These are phyloP conservation scores for Phyllosticta capitalensis DNA, from an alignment of 2,329 filamentous ascomycete species.

Conservation along the genomic window DNA sequence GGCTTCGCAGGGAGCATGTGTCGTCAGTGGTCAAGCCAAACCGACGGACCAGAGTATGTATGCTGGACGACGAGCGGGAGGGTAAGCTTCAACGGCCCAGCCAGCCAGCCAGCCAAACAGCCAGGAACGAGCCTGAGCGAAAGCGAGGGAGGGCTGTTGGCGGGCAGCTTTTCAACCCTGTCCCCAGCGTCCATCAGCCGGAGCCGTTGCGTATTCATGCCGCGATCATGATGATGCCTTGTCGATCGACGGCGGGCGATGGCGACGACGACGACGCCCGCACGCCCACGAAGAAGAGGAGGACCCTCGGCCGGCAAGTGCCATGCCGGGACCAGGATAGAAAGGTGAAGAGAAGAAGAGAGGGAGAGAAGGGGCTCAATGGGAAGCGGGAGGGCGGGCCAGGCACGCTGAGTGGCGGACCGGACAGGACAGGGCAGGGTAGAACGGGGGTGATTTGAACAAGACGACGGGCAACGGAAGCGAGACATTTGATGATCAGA, in stretches of 20 bases:
- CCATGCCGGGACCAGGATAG: not conserved
- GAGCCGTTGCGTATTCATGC: no score
- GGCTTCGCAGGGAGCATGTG: no score
- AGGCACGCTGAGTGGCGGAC: not conserved
- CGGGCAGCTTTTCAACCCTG: not conserved
- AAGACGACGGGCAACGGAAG: not conserved
- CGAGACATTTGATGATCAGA: not conserved
- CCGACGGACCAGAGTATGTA: no score
- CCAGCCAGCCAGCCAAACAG: no score
- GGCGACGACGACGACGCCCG: not conserved
- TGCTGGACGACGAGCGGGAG: no score
- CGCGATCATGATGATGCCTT: no score
- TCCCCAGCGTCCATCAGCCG: not conserved
- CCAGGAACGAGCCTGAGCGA: no score
- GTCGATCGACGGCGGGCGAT: no score
- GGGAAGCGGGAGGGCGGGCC: not conserved
- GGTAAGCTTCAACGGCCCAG: no score
- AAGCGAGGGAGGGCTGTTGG: not conserved
- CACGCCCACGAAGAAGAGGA: not conserved
- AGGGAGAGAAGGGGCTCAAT: not conserved
- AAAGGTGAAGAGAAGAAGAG: not conserved
- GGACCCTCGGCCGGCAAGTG: not conserved
- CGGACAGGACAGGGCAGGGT: not conserved
- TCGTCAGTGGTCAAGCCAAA: no score
- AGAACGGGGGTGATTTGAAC: not conserved